These are phyloP conservation scores for Nemania serpens DNA, from an alignment of 2,329 filamentous ascomycete species.

Conservation along the genomic window DNA sequence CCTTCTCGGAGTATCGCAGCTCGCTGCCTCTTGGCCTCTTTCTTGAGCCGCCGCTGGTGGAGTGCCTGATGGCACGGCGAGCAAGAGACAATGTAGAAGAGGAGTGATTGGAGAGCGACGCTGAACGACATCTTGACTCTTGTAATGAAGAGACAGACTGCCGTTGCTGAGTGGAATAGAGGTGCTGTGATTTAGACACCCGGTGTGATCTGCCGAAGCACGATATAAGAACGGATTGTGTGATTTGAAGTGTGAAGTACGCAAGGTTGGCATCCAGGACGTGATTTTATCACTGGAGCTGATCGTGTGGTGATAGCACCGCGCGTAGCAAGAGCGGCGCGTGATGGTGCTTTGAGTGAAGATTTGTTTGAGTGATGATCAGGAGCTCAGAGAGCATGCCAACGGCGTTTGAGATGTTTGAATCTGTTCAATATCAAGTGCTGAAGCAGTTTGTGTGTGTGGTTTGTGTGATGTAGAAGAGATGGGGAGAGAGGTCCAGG, in stretches of 20 bases:
- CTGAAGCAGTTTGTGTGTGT: neutral
- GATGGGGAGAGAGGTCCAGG: neutral
- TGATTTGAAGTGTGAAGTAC: neutral
- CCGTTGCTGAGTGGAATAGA: neutral
- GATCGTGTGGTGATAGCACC: neutral
- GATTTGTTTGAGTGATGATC: too few relatives aligned
- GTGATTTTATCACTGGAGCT: neutral
- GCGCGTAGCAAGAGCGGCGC: too few relatives aligned
- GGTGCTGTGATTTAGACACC: too few relatives aligned
- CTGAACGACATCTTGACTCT: conserved; percentile 54
- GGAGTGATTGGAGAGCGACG: conserved; percentile 71
- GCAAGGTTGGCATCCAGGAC: neutral
- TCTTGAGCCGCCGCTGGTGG: conserved; percentile 71
- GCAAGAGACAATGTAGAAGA: conserved; percentile 79
- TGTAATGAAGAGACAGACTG: neutral
- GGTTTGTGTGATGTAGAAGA: neutral
- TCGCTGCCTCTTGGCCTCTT: conserved; percentile 70
- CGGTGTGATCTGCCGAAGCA: too few relatives aligned
- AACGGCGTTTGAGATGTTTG: neutral
- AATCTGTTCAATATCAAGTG: neutral
- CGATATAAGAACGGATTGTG: neutral
- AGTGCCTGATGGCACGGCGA: conserved; percentile 76
- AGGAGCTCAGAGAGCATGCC: neutral
- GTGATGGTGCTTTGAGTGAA: too few relatives aligned
- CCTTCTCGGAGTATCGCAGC: conserved; percentile 64